Conservation (phyloP, 225 moss, liverwort and hornwort species). For the Physcomitrellopsis africana region DNA sequence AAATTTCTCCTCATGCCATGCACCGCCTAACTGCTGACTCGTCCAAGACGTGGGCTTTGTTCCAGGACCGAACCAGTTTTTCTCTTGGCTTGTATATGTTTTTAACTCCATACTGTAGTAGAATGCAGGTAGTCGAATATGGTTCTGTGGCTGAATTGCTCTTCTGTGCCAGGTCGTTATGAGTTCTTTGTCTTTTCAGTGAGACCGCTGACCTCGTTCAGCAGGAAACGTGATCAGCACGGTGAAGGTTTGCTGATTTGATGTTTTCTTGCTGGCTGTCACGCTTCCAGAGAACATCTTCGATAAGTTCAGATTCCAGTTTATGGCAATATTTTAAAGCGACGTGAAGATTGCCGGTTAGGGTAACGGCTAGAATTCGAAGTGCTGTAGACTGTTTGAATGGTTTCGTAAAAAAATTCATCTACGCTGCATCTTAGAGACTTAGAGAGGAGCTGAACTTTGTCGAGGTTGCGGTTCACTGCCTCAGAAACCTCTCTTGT, state of each 20-base stretch:
- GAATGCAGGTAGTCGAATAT: no score
- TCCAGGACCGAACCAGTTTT: background rate
- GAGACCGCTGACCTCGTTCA: background rate
- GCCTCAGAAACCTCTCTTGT: background rate
- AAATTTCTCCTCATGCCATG: background rate
- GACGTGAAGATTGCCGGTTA: background rate
- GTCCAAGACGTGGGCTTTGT: no score
- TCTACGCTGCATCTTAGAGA: background rate
- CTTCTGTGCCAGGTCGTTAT: background rate
- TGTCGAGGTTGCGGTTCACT: background rate
- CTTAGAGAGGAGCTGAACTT: background rate
- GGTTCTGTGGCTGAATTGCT: no score
- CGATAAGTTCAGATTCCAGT: background rate
- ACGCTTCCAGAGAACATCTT: background rate
- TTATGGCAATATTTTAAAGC: background rate
- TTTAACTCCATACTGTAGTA: no score
- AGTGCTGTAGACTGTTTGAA: background rate
- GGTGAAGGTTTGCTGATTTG: slow-evolving; percentile 2
- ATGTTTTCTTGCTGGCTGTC: background rate
- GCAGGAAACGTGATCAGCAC: background rate
- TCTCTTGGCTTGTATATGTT: background rate
- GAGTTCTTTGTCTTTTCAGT: background rate
- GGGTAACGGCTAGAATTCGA: background rate
- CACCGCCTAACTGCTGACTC: background rate
- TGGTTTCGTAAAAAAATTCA: background rate